A percentile compares a stretch with the other conserved stretches of the same genome.
Conservation (phyloP, 371 early-diverging fungal genomes). For the Mucor velutinosus region DNA sequence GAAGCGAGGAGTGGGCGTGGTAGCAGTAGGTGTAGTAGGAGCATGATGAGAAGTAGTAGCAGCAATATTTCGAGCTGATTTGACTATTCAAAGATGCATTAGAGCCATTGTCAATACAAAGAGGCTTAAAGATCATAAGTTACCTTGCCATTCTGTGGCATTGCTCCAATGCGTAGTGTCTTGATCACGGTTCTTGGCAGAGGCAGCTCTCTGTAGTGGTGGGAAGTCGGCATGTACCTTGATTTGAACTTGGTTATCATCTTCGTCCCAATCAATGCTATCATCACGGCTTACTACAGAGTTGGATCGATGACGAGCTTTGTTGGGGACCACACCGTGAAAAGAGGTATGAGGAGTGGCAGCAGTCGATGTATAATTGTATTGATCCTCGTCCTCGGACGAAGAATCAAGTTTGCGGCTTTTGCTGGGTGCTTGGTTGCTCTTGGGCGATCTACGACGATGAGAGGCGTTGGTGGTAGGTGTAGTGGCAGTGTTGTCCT, state of each 20-base stretch:
- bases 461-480: not conserved
- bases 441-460: not conserved
- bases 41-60: not conserved
- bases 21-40: not conserved
- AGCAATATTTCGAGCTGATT: not conserved
- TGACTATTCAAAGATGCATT: not conserved
- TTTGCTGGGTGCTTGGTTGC: not conserved
- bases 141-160: not conserved
- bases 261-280: constrained; percentile 4
- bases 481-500: not conserved
- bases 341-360: not conserved
- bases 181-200: too few relatives aligned
- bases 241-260: not conserved
- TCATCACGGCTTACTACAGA: constrained; percentile 19
- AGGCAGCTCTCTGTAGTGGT: not conserved
- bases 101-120: not conserved
- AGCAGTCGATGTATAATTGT: not conserved
- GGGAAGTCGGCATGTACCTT: not conserved
- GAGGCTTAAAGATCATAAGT: not conserved
- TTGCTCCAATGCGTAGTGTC: not conserved
- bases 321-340: not conserved
- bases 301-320: not conserved
- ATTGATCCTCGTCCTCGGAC: not conserved
- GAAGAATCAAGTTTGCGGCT: not conserved
- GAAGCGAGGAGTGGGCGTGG: not conserved